Percentiles rank a stretch among this genome's conserved stretches.
phyloP scores from a whole-genome alignment of 2,329 filamentous ascomycete genomes.

The Sodiomyces alkalinus region DNA sequence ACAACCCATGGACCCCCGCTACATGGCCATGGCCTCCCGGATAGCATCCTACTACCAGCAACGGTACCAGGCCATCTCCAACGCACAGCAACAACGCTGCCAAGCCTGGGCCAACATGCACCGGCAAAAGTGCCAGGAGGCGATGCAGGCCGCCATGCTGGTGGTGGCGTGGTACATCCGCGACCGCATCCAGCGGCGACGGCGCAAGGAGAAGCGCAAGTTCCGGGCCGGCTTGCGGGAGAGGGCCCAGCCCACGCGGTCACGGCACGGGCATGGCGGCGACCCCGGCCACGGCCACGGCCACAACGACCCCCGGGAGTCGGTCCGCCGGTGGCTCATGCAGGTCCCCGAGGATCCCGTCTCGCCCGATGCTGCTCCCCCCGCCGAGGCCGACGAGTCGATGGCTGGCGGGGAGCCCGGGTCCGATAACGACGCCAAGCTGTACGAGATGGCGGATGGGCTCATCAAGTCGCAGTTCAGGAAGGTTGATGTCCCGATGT shows the following conservation, averaged over 20 bases:
- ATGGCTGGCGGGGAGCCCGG: conserved; percentile 21
- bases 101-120: conserved; percentile 31
- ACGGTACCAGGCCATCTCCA: conserved; percentile 28
- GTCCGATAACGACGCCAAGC: conserved; percentile 25
- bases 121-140: conserved; percentile 30
- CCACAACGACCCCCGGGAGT: no score
- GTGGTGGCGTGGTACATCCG: conserved; percentile 34
- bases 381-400: conserved; percentile 17
- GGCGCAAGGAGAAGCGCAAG: conserved; percentile 22
- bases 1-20: conserved; percentile 21
- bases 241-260: conserved; percentile 14
- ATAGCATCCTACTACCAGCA: conserved; percentile 34
- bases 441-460: conserved; percentile 28
- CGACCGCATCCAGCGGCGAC: conserved; percentile 27
- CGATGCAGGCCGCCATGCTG: conserved; percentile 32
- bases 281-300: no score
- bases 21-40: conserved; percentile 28
- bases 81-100: conserved; percentile 30
- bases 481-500: conserved; percentile 27
- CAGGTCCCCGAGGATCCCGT: conserved; percentile 19
- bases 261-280: conserved; percentile 21
- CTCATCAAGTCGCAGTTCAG: conserved; percentile 32
- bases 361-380: conserved; percentile 14
- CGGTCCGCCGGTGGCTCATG: conserved; percentile 27
- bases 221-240: conserved; percentile 24